Conservation (phyloP, 805 yeast species). For the Candida krabiensis region DNA sequence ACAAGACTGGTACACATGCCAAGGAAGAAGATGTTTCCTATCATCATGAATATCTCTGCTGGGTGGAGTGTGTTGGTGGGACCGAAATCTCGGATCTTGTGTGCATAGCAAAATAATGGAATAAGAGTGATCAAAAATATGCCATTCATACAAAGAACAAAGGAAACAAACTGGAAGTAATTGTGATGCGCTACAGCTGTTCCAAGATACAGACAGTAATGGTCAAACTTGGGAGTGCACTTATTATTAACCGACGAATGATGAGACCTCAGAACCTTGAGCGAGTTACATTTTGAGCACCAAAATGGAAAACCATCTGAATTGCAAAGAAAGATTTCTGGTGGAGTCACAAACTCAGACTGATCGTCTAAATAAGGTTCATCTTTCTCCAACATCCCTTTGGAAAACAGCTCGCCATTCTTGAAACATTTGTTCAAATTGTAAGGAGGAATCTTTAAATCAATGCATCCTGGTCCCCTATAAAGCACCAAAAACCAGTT, state of each 20-base stretch:
- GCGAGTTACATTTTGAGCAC: slow-evolving; percentile 65
- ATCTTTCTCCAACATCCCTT: slow-evolving; percentile 3
- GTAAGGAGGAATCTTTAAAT: slow-evolving; percentile 38
- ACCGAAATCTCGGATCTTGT: slow-evolving; percentile 26
- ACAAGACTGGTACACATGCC: slow-evolving; percentile 40
- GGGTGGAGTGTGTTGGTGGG: slow-evolving; percentile 20
- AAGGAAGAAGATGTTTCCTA: slow-evolving; percentile 45
- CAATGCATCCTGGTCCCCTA: slow-evolving; percentile 60
- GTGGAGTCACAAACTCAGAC: slow-evolving; percentile 39
- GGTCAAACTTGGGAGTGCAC: slow-evolving; percentile 81
- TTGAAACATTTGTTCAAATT: slow-evolving; percentile 26
- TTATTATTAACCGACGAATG: slow-evolving; percentile 57
- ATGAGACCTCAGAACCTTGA: slow-evolving; percentile 68
- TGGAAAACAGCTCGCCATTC: slow-evolving; percentile 15
- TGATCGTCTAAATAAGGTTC: slow-evolving; percentile 6
- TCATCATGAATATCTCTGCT: slow-evolving; percentile 34
- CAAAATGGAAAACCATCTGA: slow-evolving; percentile 72
- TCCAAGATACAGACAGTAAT: slow-evolving; percentile 80
- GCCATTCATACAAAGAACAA: slow-evolving; percentile 37
- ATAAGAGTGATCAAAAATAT: slow-evolving; percentile 41
- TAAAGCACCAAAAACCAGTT: slow-evolving; percentile 47
- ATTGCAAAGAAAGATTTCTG: slow-evolving; percentile 67
- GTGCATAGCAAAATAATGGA: slow-evolving; percentile 36
- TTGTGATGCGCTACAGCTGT: slow-evolving; percentile 68
- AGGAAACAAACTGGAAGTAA: slow-evolving; percentile 58